phyloP scores from a whole-genome alignment of 2,329 filamentous ascomycete genomes.

The Hypoxylon sp. region DNA sequence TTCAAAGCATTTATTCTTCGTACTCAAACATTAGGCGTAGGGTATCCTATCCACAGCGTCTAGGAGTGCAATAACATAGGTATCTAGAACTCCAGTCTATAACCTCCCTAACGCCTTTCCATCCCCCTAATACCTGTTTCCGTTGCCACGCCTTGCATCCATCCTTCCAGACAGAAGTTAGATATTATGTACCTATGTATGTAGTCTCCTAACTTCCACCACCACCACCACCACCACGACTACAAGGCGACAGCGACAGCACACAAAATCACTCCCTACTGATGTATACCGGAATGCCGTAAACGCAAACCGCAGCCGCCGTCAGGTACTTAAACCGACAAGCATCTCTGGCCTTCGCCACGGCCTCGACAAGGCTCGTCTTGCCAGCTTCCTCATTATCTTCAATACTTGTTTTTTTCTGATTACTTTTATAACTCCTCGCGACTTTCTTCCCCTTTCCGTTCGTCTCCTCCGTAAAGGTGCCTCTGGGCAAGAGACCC shows the following conservation, averaged over 20 bases:
- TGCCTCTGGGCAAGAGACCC: conserved; percentile 76
- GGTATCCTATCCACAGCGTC: conserved; percentile 10
- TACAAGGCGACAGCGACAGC: not conserved
- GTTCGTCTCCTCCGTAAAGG: conserved; percentile 59
- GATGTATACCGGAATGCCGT: conserved; percentile 93
- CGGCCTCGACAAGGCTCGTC: conserved; percentile 82
- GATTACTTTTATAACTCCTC: conserved; percentile 47
- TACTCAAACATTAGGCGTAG: not conserved
- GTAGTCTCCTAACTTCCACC: not conserved
- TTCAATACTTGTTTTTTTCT: conserved; percentile 39
- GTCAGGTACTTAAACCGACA: conserved; percentile 94
- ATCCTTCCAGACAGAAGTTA: not conserved
- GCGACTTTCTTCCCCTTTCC: conserved; percentile 49
- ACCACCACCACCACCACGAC: not conserved
- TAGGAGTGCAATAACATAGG: conserved; percentile 17
- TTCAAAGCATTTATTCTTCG: not conserved
- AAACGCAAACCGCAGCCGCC: conserved; percentile 92
- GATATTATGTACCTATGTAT: not conserved
- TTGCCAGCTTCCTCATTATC: conserved; percentile 38
- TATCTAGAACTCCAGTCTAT: conserved; percentile 29
- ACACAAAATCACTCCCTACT: conserved; percentile 49
- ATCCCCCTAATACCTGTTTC: conserved; percentile 7
- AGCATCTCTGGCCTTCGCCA: conserved; percentile 79
- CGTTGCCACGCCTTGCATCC: conserved; percentile 1
- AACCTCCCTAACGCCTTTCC: conserved; percentile 33